phyloP scores from a whole-genome alignment of 208 protist genomes.

The Leptomonas pyrrhocoris region DNA sequence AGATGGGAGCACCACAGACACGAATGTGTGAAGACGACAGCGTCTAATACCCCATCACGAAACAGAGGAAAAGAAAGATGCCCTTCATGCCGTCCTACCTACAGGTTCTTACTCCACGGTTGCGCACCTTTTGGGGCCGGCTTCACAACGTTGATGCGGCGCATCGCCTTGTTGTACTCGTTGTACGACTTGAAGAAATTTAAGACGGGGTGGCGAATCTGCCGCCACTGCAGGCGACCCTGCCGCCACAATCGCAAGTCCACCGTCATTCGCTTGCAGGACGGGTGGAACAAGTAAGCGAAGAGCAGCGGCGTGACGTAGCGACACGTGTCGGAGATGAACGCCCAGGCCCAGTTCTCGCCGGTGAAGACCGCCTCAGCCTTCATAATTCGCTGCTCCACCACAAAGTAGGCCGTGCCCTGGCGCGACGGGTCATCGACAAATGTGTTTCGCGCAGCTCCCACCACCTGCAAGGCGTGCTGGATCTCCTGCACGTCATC shows the following conservation, averaged over 20 bases:
- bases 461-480: conserved; percentile 69
- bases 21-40: too few species aligned
- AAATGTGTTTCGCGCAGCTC: conserved; percentile 74
- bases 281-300: conserved; percentile 78
- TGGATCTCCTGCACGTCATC: conserved; percentile 75
- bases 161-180: conserved; percentile 82
- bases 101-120: conserved; percentile 80
- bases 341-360: conserved; percentile 90
- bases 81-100: too few species aligned
- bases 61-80: too few species aligned
- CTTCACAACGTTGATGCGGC: conserved; percentile 83
- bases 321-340: conserved; percentile 86
- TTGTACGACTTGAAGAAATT: conserved; percentile 90
- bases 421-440: conserved; percentile 74
- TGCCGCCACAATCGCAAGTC: conserved; percentile 72
- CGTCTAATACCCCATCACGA: not conserved
- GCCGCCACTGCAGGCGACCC: conserved; percentile 69
- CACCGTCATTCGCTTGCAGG: conserved; percentile 65
- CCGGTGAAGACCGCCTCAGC: conserved; percentile 84
- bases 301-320: conserved; percentile 71
- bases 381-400: conserved; percentile 88
- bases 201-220: conserved; percentile 80
- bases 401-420: conserved; percentile 80
- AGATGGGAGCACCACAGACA: too few species aligned
- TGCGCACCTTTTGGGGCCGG: conserved; percentile 65